These are phyloP conservation scores for Taxawa tesnikishii DNA, from an alignment of 2,329 filamentous ascomycete species.

Conservation along the genomic window DNA sequence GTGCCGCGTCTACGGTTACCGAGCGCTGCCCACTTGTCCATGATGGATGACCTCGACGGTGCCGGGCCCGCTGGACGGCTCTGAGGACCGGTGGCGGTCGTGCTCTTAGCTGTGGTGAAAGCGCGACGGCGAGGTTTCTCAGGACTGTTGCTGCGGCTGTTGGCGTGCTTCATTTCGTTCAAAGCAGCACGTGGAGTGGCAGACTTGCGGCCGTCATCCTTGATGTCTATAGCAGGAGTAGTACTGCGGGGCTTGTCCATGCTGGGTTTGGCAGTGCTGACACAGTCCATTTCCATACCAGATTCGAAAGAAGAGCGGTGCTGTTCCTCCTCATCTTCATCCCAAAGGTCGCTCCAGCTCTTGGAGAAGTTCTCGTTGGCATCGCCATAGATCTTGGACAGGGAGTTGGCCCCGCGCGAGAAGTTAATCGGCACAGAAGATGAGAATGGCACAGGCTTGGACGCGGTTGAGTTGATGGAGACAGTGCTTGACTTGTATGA, in stretches of 20 bases:
- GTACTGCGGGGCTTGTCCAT: conserved; percentile 28
- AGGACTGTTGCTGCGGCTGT: conserved; percentile 23
- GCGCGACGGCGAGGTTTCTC: conserved; percentile 4
- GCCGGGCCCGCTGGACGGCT: conserved; percentile 25
- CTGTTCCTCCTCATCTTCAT: conserved; percentile 74
- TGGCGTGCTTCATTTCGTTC: conserved; percentile 42
- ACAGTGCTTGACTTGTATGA: conserved; percentile 67
- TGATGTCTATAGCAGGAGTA: conserved; percentile 19
- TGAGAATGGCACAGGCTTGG: conserved; percentile 62
- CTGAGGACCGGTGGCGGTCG: conserved; percentile 15
- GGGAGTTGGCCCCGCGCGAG: conserved; percentile 48
- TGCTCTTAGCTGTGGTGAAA: conserved; percentile 16
- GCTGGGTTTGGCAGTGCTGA: conserved; percentile 41
- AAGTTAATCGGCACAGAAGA: conserved; percentile 52
- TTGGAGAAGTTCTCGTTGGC: conserved; percentile 75
- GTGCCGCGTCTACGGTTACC: conserved; percentile 69
- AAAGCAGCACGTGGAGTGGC: conserved; percentile 39
- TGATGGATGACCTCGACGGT: conserved; percentile 47
- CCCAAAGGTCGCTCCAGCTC: conserved; percentile 98
- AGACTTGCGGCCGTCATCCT: conserved; percentile 34
- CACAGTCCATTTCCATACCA: conserved; percentile 22
- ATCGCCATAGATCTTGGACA: conserved; percentile 69
- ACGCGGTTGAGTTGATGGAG: conserved; percentile 37
- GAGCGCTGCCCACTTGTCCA: conserved; percentile 84
- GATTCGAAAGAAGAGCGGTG: conserved; percentile 32